Evolutionary conservation across 192 early-diverging fungal genomes (phyloP).

Genomic region (Linnemannia exigua): DNA sequence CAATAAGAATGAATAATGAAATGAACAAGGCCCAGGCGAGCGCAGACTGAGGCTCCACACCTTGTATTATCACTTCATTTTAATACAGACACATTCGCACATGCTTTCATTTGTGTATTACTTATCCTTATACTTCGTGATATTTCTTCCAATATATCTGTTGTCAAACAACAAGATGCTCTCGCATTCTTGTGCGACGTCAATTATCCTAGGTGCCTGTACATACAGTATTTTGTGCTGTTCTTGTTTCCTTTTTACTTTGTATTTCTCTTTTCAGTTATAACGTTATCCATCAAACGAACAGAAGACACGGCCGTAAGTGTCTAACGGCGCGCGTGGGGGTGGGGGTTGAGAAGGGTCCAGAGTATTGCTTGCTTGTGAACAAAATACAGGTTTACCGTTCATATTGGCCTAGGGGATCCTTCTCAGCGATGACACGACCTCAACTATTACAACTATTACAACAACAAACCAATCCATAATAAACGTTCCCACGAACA

Average conservation of each 20-base stretch:
- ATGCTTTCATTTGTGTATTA: neutral
- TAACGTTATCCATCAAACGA: neutral
- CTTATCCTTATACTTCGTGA: neutral
- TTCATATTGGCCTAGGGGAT: too few relatives aligned
- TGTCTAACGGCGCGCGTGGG: neutral
- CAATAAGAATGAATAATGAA: neutral
- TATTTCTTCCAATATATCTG: neutral
- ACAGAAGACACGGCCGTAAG: too few relatives aligned
- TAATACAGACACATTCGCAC: neutral
- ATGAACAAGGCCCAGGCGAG: neutral
- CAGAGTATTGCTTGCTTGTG: too few relatives aligned
- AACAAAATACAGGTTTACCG: too few relatives aligned
- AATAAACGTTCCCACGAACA: too few relatives aligned
- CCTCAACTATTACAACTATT: too few relatives aligned
- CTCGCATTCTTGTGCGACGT: neutral
- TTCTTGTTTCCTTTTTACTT: neutral
- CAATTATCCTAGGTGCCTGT: neutral
- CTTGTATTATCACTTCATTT: neutral
- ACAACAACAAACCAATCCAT: too few relatives aligned
- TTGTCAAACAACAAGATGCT: neutral
- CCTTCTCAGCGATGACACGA: too few relatives aligned
- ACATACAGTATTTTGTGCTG: neutral
- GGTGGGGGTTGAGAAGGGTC: too few relatives aligned
- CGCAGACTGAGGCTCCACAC: neutral
- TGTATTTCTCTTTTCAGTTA: neutral